Evolutionary conservation across 2,329 filamentous ascomycete species (phyloP).

Genomic region (Fusarium hainanense): DNA sequence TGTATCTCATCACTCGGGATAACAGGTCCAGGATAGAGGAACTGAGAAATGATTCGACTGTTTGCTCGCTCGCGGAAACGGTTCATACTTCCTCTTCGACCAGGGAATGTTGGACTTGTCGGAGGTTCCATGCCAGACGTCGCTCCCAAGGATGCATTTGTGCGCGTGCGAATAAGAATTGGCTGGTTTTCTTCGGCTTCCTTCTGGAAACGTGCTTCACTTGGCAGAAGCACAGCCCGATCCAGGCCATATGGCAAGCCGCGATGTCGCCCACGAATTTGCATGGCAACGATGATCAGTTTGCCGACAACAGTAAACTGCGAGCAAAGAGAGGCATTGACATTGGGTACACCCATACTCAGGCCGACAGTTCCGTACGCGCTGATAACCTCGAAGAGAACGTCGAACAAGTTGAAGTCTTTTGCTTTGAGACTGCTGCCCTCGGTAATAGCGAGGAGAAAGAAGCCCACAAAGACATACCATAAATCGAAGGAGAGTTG

Average conservation of each 20-base stretch:
- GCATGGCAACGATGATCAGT: constrained; percentile 75
- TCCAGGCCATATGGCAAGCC: constrained; percentile 75
- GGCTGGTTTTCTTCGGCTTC: constrained; percentile 62
- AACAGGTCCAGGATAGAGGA: constrained; percentile 62
- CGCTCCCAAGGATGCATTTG: constrained; percentile 49
- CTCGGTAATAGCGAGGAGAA: constrained; percentile 91
- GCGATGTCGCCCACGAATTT: constrained; percentile 75
- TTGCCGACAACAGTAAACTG: constrained; percentile 82
- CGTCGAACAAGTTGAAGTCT: constrained; percentile 74
- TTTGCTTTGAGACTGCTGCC: constrained; percentile 72
- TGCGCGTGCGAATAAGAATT: constrained; percentile 52
- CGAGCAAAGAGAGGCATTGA: constrained; percentile 83
- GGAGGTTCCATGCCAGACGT: constrained; percentile 45
- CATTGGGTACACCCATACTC: constrained; percentile 80
- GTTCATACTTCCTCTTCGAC: constrained; percentile 53
- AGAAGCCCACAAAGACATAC: constrained; percentile 95
- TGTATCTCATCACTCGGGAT: constrained; percentile 49
- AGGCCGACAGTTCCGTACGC: constrained; percentile 96
- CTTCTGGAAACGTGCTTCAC: constrained; percentile 65
- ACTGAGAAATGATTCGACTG: constrained; percentile 57
- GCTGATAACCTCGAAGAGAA: constrained; percentile 87
- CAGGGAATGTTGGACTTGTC: constrained; percentile 40
- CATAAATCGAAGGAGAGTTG: constrained; percentile 98
- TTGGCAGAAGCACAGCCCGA: constrained; percentile 69
- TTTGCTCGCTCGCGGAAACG: constrained; percentile 53